Evolutionary conservation across 805 yeast genomes (phyloP), one percentile per base, ranked within the genome.

Genomic region (Spathaspora passalidarum): DNA sequence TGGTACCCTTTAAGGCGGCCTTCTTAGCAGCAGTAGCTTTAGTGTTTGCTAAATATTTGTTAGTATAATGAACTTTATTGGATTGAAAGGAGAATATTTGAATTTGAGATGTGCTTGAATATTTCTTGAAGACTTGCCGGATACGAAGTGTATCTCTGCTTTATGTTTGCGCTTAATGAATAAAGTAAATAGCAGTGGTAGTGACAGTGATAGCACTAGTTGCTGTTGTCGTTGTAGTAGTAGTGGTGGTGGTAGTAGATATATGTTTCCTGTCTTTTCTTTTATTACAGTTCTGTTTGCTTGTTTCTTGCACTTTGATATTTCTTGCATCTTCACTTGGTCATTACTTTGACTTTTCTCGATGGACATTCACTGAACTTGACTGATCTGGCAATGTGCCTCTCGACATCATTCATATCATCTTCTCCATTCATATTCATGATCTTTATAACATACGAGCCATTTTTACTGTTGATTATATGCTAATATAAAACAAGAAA

Each of bases 11-110:
- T 72, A 86, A 86, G 77, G 88, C 97, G 75, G 97, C 94, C 83
- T 92, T 94, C 85, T 94, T 90, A 76, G 99, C 98, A 77, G 88
- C 82, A 73, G 89, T 80, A 79, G 99, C 99, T 82, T 94, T 87
- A 60, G 78, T 73, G 61, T 73, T 75, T 61, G 75, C 74, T 64
- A 63, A 46, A 46, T 40, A 35, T 46, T 40, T 40, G 68, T 64
- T 61, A 62, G 68, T 62, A 36, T 36, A 17, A 14, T 37, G n/a
- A 4, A 10, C 18, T 9, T 19, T 17, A 35, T 35, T 37, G 20
- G 9, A 22, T 7, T 22, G n/a, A n/a, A 22, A 2, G 17, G 34
- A 29, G n/a, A 13, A 13, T 8, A n/a, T 32, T n/a, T 32, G 17
- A n/a, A 13, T 25, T 25, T 8, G 29, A 25, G 29, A 25, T 25